Base-by-base conservation (phyloP, 225 moss, liverwort and hornwort genomes). In the Pseudoscleropodium purum region DNA sequence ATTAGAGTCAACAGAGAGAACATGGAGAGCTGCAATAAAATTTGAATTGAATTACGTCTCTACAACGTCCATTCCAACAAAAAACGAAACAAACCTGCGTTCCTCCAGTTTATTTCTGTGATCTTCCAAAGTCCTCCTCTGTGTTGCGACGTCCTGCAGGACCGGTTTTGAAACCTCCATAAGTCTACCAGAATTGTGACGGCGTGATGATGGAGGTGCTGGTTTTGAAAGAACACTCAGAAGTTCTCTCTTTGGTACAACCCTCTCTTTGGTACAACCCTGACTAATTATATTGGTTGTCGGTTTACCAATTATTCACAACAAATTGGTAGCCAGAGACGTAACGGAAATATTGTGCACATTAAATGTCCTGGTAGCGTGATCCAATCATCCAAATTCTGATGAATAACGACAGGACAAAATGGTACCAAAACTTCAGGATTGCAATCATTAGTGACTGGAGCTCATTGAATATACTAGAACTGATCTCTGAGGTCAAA, bases 51-150 rank as follows among this genome's bases (percentile, higher is more conserved):
- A 81, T 29, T 62, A 36, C 10, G 24, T 31, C 43, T 7, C 69
- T 67, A 69, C 65, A 85, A 54, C 30, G 77, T 61, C 43, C 56
- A 75, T 65, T 41, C 36, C 84, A 88, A 39, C 63, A 59, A 57
- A 47, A 49, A 62, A 69, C 13, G 34, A 77, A 76, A 87, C 89
- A 78, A 56, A 97, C 96, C 97, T 97, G 89, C 98, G 95, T 85
- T 95, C 88, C 90, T 95, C 95, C 69, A 98, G 89, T 89, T 97
- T 96, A 84, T 90, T 92, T 90, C 95, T 95, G 81, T 96, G 90
- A 85, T 95, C 95, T 67, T 94, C 95, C 72, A 98, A 91, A 86
- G 92, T 94, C 79, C 87, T 95, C 83, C 95, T 98, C 89, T 98
- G 98, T 85, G 92, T 93, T 86, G 96, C 93, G 34, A 98, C 88